A percentile compares a stretch with the other conserved stretches of the same genome.
These are phyloP conservation scores for Candida succiphila DNA, from an alignment of 805 yeast genomes.

Conservation along the genomic window DNA sequence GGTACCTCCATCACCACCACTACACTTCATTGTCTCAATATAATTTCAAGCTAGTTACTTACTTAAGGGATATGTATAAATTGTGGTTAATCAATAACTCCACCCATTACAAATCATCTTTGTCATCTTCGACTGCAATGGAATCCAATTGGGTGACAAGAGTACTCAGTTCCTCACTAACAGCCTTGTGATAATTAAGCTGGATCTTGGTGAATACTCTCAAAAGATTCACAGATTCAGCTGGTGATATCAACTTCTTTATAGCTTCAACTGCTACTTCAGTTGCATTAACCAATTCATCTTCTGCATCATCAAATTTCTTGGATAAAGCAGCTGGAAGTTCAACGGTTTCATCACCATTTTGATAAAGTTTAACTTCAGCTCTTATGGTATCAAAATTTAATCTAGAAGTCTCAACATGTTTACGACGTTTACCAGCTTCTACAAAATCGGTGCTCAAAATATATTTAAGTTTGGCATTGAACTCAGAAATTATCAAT, in stretches of 20 bases:
- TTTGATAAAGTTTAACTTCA: slow-evolving; percentile 31
- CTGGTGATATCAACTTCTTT: slow-evolving; percentile 62
- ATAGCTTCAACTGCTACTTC: slow-evolving; percentile 70
- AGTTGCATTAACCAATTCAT: slow-evolving; percentile 71
- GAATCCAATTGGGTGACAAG: slow-evolving; percentile 35
- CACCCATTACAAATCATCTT: slow-evolving; percentile 1
- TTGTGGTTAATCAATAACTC: too few species aligned
- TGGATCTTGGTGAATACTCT: slow-evolving; percentile 64
- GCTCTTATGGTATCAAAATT: slow-evolving; percentile 64
- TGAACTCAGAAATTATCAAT: slow-evolving; percentile 48
- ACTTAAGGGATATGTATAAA: too few species aligned
- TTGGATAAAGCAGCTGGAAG: slow-evolving; percentile 41
- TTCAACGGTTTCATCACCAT: slow-evolving; percentile 26
- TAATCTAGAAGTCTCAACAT: slow-evolving; percentile 60
- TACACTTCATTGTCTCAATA: too few species aligned
- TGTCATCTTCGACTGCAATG: slow-evolving; percentile 33
- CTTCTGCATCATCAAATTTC: slow-evolving; percentile 53
- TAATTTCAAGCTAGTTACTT: too few species aligned
- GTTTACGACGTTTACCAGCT: slow-evolving; percentile 50
- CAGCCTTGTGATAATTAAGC: slow-evolving; percentile 49
- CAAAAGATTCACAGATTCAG: slow-evolving; percentile 51
- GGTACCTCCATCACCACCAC: too few species aligned
- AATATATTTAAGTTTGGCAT: slow-evolving; percentile 40
- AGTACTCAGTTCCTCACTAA: slow-evolving; percentile 35
- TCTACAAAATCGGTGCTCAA: slow-evolving; percentile 51